Conservation (phyloP, 1,139 yeast genomes). For the Diutina rugosa region DNA sequence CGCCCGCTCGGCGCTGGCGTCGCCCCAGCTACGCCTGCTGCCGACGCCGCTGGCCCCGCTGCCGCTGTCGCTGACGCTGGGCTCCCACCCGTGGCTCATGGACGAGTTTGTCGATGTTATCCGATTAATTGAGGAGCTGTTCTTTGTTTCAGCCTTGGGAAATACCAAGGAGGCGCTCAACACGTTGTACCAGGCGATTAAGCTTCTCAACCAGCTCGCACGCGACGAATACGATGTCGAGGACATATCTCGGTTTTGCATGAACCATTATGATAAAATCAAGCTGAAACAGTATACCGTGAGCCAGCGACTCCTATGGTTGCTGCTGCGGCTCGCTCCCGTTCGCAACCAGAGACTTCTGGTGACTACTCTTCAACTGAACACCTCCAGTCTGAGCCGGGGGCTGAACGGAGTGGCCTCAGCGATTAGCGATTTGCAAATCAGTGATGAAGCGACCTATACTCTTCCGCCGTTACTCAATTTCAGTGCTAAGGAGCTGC, state of each 20-base stretch:
- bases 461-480: neutral
- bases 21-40: neutral
- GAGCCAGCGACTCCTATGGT: neutral
- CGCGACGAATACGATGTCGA: conserved; percentile 1
- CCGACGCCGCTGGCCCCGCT: neutral
- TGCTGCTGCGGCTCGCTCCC: neutral
- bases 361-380: neutral
- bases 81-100: neutral
- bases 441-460: neutral
- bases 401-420: neutral
- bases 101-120: conserved; percentile 1
- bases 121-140: neutral
- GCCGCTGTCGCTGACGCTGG: neutral
- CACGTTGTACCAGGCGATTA: neutral
- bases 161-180: neutral
- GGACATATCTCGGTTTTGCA: neutral
- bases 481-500: neutral
- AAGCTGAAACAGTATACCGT: neutral
- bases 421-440: neutral
- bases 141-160: neutral
- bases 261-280: neutral
- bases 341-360: neutral
- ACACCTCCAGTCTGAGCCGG: neutral
- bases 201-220: neutral
- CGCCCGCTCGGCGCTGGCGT: neutral